Evolutionary conservation across 2,329 filamentous ascomycete species (phyloP).

Genomic region (Diaporthe ampelina): DNA sequence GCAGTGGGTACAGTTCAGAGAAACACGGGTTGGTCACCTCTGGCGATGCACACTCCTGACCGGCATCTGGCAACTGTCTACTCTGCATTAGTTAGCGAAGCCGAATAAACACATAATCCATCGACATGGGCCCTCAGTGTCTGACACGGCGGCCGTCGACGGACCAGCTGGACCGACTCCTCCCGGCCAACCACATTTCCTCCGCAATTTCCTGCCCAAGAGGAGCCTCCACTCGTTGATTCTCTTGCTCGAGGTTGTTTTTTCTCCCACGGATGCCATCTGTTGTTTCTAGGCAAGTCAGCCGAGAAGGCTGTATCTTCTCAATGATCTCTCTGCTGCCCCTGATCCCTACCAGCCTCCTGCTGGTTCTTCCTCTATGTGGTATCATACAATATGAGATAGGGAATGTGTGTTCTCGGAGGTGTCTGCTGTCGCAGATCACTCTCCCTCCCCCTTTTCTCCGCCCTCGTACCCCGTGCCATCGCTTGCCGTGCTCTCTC

Average conservation of each 20-base stretch:
- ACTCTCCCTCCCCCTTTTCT: slow-evolving; percentile 13
- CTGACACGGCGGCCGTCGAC: background rate
- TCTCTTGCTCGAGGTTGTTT: slow-evolving; percentile 7
- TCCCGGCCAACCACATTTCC: slow-evolving; percentile 3
- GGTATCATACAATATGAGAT: slow-evolving; percentile 43
- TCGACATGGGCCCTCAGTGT: background rate
- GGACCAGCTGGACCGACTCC: background rate
- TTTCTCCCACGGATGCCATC: slow-evolving; percentile 26
- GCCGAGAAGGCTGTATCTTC: slow-evolving; percentile 28
- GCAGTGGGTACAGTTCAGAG: background rate
- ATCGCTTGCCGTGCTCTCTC: background rate
- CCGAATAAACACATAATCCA: slow-evolving; percentile 6
- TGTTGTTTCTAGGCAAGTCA: slow-evolving; percentile 34
- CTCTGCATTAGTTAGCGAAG: slow-evolving; percentile 21
- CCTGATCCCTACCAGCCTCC: slow-evolving; percentile 28
- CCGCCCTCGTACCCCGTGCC: background rate
- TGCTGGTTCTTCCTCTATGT: slow-evolving; percentile 38
- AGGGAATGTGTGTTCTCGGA: slow-evolving; percentile 38
- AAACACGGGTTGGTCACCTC: background rate
- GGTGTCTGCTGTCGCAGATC: slow-evolving; percentile 26
- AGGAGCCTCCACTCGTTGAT: background rate
- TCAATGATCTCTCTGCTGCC: slow-evolving; percentile 12
- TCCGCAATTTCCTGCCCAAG: background rate
- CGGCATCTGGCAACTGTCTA: slow-evolving; percentile 14
- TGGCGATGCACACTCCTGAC: background rate